Conservation (phyloP, 2,329 filamentous ascomycete genomes). For the Talaromyces amestolkiae region DNA sequence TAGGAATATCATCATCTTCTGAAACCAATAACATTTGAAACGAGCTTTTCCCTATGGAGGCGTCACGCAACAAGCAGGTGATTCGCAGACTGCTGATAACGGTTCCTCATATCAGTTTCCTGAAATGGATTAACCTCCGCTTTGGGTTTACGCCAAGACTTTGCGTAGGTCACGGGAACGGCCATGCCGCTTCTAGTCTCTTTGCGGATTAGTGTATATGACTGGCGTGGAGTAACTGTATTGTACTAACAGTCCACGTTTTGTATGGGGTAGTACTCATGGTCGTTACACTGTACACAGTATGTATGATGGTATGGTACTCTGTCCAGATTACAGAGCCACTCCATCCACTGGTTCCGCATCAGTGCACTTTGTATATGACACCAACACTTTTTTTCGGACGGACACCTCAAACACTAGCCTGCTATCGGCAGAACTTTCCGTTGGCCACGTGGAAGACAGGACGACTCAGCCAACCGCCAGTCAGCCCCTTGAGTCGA, state of each 20-base stretch:
- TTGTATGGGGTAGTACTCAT: not conserved
- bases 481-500: not conserved
- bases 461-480: not conserved
- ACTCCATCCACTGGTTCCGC: not conserved
- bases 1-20: not conserved
- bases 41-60: not conserved
- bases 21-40: not conserved
- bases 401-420: constrained; percentile 1
- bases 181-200: not conserved
- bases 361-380: not conserved
- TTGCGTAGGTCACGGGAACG: constrained; percentile 2
- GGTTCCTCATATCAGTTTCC: not conserved
- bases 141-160: not conserved
- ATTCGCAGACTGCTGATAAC: not conserved
- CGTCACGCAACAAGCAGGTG: not conserved
- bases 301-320: not conserved
- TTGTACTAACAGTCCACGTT: not conserved
- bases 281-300: not conserved
- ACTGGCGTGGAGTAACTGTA: not conserved
- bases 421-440: not conserved
- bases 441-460: constrained; percentile 1
- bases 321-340: not conserved
- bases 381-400: not conserved
- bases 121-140: constrained; percentile 2
- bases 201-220: not conserved